A percentile compares a stretch with the other conserved stretches of the same genome.
Conservation (phyloP, 2,329 filamentous ascomycete species). For the Colletotrichum spaethianum region DNA sequence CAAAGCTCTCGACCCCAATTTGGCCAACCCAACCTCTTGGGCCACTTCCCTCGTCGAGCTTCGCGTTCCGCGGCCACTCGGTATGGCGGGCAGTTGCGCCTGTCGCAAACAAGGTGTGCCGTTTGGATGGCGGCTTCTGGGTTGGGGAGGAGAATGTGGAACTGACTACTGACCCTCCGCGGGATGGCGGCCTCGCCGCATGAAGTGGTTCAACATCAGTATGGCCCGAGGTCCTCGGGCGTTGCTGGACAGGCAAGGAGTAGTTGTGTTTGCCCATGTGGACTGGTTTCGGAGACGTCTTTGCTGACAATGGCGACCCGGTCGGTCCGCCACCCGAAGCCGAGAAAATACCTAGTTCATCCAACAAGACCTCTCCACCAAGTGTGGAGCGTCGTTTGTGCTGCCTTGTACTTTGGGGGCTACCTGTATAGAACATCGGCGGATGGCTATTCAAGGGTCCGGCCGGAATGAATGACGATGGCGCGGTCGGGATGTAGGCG, state of each 20-base stretch:
- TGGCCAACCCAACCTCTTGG: conserved; percentile 36
- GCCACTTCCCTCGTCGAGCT: conserved; percentile 3
- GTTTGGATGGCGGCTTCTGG: conserved; percentile 34
- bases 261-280: conserved; percentile 44
- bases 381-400: conserved; percentile 18
- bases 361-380: conserved; percentile 10
- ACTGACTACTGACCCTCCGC: conserved; percentile 41
- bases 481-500: conserved; percentile 37
- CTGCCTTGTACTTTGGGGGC: conserved; percentile 2
- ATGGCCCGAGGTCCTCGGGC: conserved; percentile 30
- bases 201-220: conserved; percentile 21
- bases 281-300: conserved; percentile 44
- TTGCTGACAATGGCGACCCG: conserved; percentile 29
- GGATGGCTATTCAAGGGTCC: conserved; percentile 4
- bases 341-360: conserved; percentile 30
- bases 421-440: background rate
- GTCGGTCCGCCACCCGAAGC: conserved; percentile 14
- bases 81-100: conserved; percentile 9
- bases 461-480: background rate
- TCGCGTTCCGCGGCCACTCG: conserved; percentile 26
- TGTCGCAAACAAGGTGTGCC: conserved; percentile 24
- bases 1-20: conserved; percentile 41
- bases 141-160: conserved; percentile 39
- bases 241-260: conserved; percentile 38
- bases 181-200: conserved; percentile 38